These are phyloP conservation scores for Tinospora cordifolia DNA, from an alignment of 164 flowering plant genomes.

Conservation along the genomic window DNA sequence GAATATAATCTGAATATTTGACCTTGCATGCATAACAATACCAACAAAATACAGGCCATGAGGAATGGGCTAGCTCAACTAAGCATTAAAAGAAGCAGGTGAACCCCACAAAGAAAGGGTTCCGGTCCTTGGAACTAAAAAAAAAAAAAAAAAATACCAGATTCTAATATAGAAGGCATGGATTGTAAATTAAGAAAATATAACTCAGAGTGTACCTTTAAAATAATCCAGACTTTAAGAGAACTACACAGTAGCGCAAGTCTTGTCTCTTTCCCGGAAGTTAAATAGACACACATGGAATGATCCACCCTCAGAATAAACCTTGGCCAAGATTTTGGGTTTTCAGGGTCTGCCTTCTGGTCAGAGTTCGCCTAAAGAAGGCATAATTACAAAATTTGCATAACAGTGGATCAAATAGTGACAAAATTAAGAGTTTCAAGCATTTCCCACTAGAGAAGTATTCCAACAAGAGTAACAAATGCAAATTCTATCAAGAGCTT, in stretches of 20 bases:
- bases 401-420: not conserved
- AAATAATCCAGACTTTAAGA: slow-evolving; percentile 85
- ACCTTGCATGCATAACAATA: no score
- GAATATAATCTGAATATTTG: no score
- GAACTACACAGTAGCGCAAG: slow-evolving; percentile 80
- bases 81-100: no score
- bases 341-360: slow-evolving; percentile 47
- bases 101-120: no score
- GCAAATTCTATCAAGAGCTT: not conserved
- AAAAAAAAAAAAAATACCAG: no score
- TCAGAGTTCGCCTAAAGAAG: slow-evolving; percentile 48
- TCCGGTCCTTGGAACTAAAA: not conserved
- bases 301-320: slow-evolving; percentile 73
- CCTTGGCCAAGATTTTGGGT: slow-evolving; percentile 84
- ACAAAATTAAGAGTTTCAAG: not conserved
- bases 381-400: not conserved
- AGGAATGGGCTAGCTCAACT: no score
- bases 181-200: not conserved
- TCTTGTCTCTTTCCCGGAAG: slow-evolving; percentile 72
- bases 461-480: not conserved
- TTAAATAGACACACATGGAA: slow-evolving; percentile 69
- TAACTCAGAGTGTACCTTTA: slow-evolving; percentile 44
- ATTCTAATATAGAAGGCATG: not conserved
- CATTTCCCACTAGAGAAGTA: not conserved
- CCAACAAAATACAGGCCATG: no score